These are phyloP conservation scores for Ustilago cynodontis DNA, from an alignment of 1,284 basidiomycete genomes.

Conservation along the genomic window DNA sequence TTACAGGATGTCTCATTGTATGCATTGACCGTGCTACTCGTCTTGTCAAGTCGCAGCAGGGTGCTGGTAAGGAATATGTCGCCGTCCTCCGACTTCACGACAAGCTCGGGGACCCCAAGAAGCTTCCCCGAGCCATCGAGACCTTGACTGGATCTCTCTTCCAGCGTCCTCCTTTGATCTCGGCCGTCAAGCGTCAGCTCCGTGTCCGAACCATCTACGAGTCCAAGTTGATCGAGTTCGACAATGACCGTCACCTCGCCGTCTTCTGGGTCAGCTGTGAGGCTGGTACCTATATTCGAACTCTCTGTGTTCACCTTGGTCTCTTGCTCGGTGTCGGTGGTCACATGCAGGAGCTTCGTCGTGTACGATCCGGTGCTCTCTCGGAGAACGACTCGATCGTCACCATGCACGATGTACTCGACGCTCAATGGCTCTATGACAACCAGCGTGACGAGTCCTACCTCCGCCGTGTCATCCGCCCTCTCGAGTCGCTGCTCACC, in stretches of 20 bases:
- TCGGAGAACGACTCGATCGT: conserved; percentile 98
- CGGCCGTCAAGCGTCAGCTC: conserved; percentile 97
- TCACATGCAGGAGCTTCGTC: conserved; percentile 98
- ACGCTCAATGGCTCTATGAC: conserved; percentile 99
- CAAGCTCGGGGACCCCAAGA: conserved; percentile 81
- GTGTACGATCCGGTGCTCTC: conserved; percentile 95
- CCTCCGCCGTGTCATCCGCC: conserved; percentile 92
- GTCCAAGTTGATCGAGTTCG: conserved; percentile 95
- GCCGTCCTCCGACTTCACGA: conserved; percentile 94
- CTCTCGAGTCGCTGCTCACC: conserved; percentile 91
- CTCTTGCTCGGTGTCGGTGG: conserved; percentile 95
- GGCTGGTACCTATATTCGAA: conserved; percentile 98
- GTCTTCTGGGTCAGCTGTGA: conserved; percentile 99
- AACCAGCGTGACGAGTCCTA: conserved; percentile 99
- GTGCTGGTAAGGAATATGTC: conserved; percentile 99
- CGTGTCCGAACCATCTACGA: conserved; percentile 98
- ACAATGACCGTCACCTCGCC: conserved; percentile 94
- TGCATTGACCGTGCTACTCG: conserved; percentile 99
- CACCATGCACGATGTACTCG: conserved; percentile 99
- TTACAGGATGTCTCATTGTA: conserved; percentile 97
- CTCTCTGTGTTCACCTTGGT: conserved; percentile 96
- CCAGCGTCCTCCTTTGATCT: conserved; percentile 98
- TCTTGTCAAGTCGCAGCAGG: conserved; percentile 98
- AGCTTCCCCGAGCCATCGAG: conserved; percentile 91
- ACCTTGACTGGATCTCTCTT: conserved; percentile 98